Conservation (phyloP, 2,329 filamentous ascomycete species). For the Phyllosticta ampelicida region DNA sequence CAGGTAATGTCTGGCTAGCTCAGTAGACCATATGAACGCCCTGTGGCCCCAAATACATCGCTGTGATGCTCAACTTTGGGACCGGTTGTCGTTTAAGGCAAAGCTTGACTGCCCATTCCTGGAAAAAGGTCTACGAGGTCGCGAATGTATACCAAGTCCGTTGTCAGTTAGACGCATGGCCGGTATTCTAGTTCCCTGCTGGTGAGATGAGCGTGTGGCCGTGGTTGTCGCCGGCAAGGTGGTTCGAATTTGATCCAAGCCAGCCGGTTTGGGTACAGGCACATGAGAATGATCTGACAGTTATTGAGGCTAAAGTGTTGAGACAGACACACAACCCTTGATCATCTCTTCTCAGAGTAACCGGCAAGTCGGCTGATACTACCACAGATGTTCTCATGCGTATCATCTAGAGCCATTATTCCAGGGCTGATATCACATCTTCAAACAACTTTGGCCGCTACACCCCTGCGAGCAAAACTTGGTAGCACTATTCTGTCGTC, state of each 20-base stretch:
- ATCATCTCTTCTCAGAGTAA: too few relatives aligned
- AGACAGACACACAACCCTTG: not conserved
- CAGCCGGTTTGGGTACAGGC: not conserved
- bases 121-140: not conserved
- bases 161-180: not conserved
- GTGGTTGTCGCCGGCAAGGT: not conserved
- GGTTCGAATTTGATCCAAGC: not conserved
- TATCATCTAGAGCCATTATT: too few relatives aligned
- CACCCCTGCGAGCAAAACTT: not conserved
- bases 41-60: too few relatives aligned
- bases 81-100: not conserved
- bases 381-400: too few relatives aligned
- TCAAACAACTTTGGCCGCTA: not conserved
- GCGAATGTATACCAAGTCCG: not conserved
- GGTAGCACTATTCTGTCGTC: not conserved
- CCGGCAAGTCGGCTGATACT: too few relatives aligned
- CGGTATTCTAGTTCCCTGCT: not conserved
- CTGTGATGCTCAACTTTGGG: not conserved
- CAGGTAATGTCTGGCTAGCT: too few relatives aligned
- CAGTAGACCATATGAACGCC: too few relatives aligned
- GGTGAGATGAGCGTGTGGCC: not conserved
- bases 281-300: not conserved
- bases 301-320: not conserved
- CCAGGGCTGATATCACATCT: too few relatives aligned
- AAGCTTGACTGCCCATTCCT: not conserved